Conservation (phyloP, 164 flowering plant species). For the Berberis thunbergii region DNA sequence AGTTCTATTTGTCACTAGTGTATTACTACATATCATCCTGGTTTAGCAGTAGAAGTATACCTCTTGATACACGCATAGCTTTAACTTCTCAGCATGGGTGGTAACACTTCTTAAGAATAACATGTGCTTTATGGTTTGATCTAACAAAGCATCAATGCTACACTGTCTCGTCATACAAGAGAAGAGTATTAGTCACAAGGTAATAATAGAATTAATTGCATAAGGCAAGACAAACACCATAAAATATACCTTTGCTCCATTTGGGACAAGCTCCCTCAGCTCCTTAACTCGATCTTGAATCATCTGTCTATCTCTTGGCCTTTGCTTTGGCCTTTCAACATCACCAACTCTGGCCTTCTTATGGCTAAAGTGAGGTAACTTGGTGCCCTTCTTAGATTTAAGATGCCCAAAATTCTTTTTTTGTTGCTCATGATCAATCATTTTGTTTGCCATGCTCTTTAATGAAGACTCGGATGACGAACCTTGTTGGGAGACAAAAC, state of each 20-base stretch:
- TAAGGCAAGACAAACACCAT: neutral
- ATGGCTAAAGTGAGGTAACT: slow-evolving; percentile 23
- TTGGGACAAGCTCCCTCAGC: slow-evolving; percentile 76
- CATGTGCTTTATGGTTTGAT: slow-evolving; percentile 79
- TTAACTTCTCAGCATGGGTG: slow-evolving; percentile 60
- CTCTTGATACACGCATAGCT: slow-evolving; percentile 26
- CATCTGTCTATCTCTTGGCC: slow-evolving; percentile 91
- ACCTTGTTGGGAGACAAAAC: neutral
- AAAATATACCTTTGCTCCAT: slow-evolving; percentile 52
- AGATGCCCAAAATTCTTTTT: slow-evolving; percentile 10
- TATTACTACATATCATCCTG: no score
- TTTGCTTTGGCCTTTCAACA: slow-evolving; percentile 56
- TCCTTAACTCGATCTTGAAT: slow-evolving; percentile 86
- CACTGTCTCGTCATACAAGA: slow-evolving; percentile 39
- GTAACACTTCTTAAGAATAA: slow-evolving; percentile 47
- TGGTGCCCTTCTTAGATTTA: slow-evolving; percentile 27
- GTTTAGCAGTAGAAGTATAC: slow-evolving; percentile 15
- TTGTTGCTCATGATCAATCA: slow-evolving; percentile 25
- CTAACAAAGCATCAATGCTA: slow-evolving; percentile 88
- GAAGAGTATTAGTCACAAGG: neutral
- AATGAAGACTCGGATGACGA: slow-evolving; percentile 30
- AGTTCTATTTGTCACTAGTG: no score
- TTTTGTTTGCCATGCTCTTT: slow-evolving; percentile 20
- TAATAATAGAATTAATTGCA: neutral
- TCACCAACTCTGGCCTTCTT: slow-evolving; percentile 33